These are phyloP conservation scores for Aegilops speltoides DNA, from an alignment of 176 grass and related monocot species.

Conservation along the genomic window DNA sequence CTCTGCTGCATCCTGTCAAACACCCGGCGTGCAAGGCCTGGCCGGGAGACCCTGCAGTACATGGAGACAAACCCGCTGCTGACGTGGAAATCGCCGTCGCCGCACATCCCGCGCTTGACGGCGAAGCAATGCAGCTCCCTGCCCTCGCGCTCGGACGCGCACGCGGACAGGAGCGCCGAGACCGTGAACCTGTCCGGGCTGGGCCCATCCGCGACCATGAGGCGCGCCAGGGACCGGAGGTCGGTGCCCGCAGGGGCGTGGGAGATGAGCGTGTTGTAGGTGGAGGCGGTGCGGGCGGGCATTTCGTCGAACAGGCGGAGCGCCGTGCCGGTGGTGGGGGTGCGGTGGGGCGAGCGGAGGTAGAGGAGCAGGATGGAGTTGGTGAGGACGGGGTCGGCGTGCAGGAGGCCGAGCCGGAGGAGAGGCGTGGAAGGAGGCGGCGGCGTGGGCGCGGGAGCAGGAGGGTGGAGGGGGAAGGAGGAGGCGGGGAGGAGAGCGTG, in stretches of 20 bases:
- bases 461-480: slow-evolving; percentile 7
- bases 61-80: slow-evolving; percentile 60
- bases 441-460: background rate
- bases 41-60: slow-evolving; percentile 39
- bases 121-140: slow-evolving; percentile 63
- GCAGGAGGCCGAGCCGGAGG: slow-evolving; percentile 37
- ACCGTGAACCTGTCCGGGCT: slow-evolving; percentile 53
- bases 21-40: slow-evolving; percentile 27
- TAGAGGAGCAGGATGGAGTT: slow-evolving; percentile 51
- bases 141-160: background rate
- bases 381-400: slow-evolving; percentile 33
- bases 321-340: background rate
- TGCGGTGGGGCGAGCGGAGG: background rate
- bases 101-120: slow-evolving; percentile 35
- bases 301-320: slow-evolving; percentile 73
- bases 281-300: slow-evolving; percentile 46
- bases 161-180: slow-evolving; percentile 40
- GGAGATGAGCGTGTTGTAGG: slow-evolving; percentile 62
- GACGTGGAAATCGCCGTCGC: slow-evolving; percentile 49
- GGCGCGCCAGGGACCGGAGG: slow-evolving; percentile 25
- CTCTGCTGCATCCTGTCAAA: slow-evolving; percentile 34
- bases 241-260: background rate
- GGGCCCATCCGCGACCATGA: slow-evolving; percentile 48
- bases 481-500: slow-evolving; percentile 39
- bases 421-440: slow-evolving; percentile 22